phyloP scores from a whole-genome alignment of 805 yeast genomes.

The Saccharomyces mikatae region DNA sequence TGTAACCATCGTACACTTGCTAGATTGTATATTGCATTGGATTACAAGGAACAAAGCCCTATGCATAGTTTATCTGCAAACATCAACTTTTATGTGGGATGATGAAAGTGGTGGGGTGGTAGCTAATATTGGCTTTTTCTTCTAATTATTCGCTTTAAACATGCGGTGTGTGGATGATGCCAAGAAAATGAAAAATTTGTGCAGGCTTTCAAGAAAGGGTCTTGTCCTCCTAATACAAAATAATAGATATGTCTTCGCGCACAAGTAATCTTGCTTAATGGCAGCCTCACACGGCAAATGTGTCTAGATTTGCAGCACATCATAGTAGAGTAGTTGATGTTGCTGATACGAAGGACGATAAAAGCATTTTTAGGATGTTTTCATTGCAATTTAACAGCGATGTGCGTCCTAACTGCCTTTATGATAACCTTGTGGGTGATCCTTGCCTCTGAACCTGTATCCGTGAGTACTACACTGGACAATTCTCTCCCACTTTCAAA shows the following conservation, averaged over 20 bases:
- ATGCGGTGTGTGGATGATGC: not conserved
- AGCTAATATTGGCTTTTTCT: not conserved
- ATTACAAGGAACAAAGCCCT: not conserved
- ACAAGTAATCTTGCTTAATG: not conserved
- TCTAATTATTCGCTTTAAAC: not conserved
- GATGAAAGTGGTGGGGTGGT: not conserved
- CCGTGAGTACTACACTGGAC: not conserved
- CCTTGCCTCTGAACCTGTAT: not conserved
- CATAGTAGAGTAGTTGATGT: not conserved
- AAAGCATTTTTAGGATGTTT: not conserved
- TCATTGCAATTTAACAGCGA: conserved; percentile 2
- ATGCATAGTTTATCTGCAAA: not conserved
- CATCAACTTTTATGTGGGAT: not conserved
- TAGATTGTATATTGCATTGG: not conserved
- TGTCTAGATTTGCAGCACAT: not conserved
- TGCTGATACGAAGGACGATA: not conserved
- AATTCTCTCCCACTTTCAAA: conserved; percentile 7
- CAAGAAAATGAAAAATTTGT: not conserved
- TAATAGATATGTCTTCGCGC: not conserved
- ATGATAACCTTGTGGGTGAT: conserved; percentile 4
- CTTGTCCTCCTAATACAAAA: not conserved
- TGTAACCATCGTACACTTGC: not conserved
- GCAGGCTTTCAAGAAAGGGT: not conserved
- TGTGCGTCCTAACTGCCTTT: conserved; percentile 2
- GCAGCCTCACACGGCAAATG: not conserved